Conservation (phyloP, 768 basidiomycete genomes). For the Pulveroboletus sp. region DNA sequence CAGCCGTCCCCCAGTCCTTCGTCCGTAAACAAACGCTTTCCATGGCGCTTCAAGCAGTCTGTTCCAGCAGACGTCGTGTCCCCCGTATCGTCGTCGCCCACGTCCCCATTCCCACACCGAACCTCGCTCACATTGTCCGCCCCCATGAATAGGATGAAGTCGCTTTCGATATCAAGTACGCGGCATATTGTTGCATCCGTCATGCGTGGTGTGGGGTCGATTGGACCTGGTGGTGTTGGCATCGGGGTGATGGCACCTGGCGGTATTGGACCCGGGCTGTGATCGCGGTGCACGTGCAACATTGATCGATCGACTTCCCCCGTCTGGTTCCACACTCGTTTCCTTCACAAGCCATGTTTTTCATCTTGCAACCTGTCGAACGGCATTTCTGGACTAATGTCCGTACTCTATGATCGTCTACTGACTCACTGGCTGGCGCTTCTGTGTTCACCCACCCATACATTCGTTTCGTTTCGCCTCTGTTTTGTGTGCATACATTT, state of each 20-base stretch:
- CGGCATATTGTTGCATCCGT: slow-evolving; percentile 33
- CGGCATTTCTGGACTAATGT: no score
- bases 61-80: neutral
- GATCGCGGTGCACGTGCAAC: neutral
- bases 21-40: neutral
- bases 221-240: slow-evolving; percentile 11
- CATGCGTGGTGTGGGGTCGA: slow-evolving; percentile 41
- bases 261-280: neutral
- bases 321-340: neutral
- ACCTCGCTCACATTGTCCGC: slow-evolving; percentile 4
- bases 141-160: slow-evolving; percentile 9
- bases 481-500: neutral
- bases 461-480: neutral
- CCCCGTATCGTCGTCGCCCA: neutral
- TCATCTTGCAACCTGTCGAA: no score
- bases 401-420: neutral
- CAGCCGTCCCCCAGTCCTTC: slow-evolving; percentile 1
- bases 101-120: slow-evolving; percentile 1
- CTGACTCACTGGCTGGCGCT: neutral
- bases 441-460: neutral
- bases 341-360: neutral
- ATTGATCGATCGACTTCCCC: neutral
- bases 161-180: slow-evolving; percentile 13
- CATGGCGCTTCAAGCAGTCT: slow-evolving; percentile 11
- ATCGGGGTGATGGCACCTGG: slow-evolving; percentile 15